Percentiles rank a stretch among this genome's conserved stretches.
phyloP scores from a whole-genome alignment of 352 stramenopile species.

The Phytophthora pini region DNA sequence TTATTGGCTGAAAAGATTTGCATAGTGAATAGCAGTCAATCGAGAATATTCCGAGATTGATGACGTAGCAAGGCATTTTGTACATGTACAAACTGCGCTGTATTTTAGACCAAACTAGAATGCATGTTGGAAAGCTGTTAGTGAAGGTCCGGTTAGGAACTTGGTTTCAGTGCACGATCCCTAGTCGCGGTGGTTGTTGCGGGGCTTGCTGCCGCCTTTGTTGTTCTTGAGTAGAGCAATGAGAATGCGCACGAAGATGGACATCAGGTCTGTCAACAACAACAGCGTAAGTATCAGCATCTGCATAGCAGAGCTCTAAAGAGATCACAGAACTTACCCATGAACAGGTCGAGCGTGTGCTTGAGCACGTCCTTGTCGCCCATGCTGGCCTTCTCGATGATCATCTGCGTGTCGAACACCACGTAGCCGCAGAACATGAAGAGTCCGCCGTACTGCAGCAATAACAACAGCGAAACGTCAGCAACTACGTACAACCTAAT shows the following conservation, averaged over 20 bases:
- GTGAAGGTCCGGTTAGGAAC: not conserved
- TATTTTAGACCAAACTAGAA: constrained; percentile 13
- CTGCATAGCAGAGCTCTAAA: not conserved
- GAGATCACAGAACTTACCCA: constrained; percentile 48
- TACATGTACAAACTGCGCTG: not conserved
- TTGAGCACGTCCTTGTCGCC: constrained; percentile 86
- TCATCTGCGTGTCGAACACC: constrained; percentile 92
- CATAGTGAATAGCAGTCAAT: constrained; percentile 16
- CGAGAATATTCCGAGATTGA: constrained; percentile 27
- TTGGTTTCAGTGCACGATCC: not conserved
- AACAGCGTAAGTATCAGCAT: constrained; percentile 12
- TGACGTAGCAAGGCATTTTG: constrained; percentile 18
- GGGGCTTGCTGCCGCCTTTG: constrained; percentile 52
- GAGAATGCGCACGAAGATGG: constrained; percentile 90
- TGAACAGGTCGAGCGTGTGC: constrained; percentile 88
- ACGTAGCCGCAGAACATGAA: constrained; percentile 91
- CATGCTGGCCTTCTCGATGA: constrained; percentile 87
- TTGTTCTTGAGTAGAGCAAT: constrained; percentile 81
- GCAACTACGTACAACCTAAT: not conserved
- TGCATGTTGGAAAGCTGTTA: constrained; percentile 12
- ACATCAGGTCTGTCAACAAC: constrained; percentile 70
- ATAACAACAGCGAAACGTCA: not conserved
- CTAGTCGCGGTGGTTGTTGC: constrained; percentile 39
- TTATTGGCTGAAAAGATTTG: constrained; percentile 13
- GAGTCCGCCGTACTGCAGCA: constrained; percentile 76